These are phyloP conservation scores for Boletus edulis DNA, from an alignment of 768 basidiomycete genomes.

Conservation along the genomic window DNA sequence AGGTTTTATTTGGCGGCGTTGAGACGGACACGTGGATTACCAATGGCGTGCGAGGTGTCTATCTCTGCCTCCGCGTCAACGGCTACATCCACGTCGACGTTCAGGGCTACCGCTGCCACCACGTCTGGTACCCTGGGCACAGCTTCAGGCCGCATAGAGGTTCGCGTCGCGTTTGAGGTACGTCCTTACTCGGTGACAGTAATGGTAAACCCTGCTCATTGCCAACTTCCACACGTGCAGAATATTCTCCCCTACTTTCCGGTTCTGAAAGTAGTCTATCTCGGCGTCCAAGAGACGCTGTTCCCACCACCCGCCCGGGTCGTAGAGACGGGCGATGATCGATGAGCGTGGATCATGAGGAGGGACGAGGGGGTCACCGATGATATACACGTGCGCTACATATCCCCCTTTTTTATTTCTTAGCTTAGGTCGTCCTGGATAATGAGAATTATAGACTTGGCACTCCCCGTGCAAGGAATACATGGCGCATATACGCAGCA, in stretches of 20 bases:
- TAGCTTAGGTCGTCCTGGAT: too few species aligned
- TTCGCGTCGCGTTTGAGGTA: conserved; percentile 66
- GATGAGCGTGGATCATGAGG: not conserved
- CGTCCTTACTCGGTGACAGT: not conserved
- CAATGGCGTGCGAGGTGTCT: too few species aligned
- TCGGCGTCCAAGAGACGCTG: conserved; percentile 51
- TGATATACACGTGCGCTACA: too few species aligned
- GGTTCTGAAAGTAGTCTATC: conserved; percentile 58
- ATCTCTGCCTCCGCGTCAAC: too few species aligned
- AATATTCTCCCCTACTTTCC: conserved; percentile 62
- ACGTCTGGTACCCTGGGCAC: not conserved
- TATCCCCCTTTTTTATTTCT: too few species aligned
- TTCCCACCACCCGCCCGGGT: conserved; percentile 13
- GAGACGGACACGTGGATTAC: conserved; percentile 1
- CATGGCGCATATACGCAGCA: too few species aligned
- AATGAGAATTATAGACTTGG: too few species aligned
- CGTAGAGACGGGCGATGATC: not conserved
- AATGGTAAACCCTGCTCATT: too few species aligned
- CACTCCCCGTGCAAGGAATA: too few species aligned
- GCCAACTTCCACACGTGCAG: conserved; percentile 32
- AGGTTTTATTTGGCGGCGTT: conserved; percentile 63
- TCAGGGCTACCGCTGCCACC: too few species aligned
- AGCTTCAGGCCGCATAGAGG: conserved; percentile 10
- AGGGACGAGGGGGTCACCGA: too few species aligned
- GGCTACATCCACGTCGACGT: too few species aligned